Evolutionary conservation across 2,329 filamentous ascomycete genomes (phyloP), one percentile per base, ranked within the genome.

Genomic region (Fusarium algeriense): DNA sequence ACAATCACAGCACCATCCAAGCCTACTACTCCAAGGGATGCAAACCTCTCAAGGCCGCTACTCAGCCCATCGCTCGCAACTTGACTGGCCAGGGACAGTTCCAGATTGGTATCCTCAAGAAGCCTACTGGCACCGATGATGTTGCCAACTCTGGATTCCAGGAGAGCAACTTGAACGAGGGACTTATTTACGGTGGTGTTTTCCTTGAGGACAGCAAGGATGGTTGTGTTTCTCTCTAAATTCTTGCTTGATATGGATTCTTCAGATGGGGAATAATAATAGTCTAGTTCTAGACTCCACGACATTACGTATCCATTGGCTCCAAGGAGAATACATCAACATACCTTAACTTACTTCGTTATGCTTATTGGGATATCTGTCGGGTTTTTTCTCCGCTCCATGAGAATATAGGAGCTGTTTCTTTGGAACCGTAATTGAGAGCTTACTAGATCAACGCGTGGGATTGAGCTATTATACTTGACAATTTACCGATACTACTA

Each of bases 41-140:
- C 34, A 75, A 78, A 4, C 77, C 84, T 1, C 85, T 91, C 34
- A 79, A 82, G 35, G 76, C 80, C 3, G 84, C 86, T n/a, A 87
- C 83, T 2, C 78, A 81, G 20, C 79, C 84, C 1, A 73, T 86
- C 43, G 88, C 88, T 71, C 83, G 89, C 70, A 81, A 89, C 60
- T 82, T 67, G 56, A 68, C 83, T 43, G 89, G 89, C 8, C 83
- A 85, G 59, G 89, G 89, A 26, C 88, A 90, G 76, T 90, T 85
- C 78, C 89, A 91, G 76, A 85, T 91, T 55, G 89, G 89, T 38
- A 76, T 90, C 3, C 80, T 91, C 64, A 91, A 91, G 84, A 90
- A 90, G 82, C 84, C 86, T 9, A 83, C 85, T 50, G 82, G 85
- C 58, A 80, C 78, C 35, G 76, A 72, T 48, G 84, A 88, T 71